Evolutionary conservation across 768 basidiomycete genomes (phyloP), one percentile per base, ranked within the genome.

Genomic region (Agaricus subrufescens): DNA sequence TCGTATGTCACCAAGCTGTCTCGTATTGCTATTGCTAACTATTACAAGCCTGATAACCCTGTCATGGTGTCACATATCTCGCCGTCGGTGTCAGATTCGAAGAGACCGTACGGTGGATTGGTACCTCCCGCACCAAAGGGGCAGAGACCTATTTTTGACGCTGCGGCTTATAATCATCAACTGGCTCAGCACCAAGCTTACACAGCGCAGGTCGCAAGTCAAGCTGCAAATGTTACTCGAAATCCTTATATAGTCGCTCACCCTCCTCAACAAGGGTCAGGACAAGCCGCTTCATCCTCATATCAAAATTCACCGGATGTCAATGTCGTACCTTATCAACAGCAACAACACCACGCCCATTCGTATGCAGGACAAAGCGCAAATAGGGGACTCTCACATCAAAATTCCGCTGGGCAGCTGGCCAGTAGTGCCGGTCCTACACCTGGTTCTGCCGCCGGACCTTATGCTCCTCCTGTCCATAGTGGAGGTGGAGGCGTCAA

Each of bases 131-230:
- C 93, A 62, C 86, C 86, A 7, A 91, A 93, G 67, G 87, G 89
- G 10, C 85, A 87, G 23, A 76, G 93, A 46, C 88, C 92, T 5
- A 96, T 89, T 66, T 89, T 89, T 63, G 95, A 98, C 67, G 94
- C 96, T 0, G 92, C 93, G 7, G 75, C 87, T 1, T 99, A 99
- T 74, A 94, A 94, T 61, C 94, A 96, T 59, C 96, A 96, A 64
- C 82, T 96, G 25, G 88, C 87, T 11, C 93, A 95, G 67, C 96
- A 98, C 63, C 96, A 99, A 70, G 87, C 86, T 8, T 94, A 91
- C 65, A 94, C 89, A 4, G 91, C 87, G 10, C 89, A 91, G 65
- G 83, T 82, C 0, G 84, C 84, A 1, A 79, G 84, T 3, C 87
- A 89, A 62, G 86, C 88, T 25, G 83, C 87, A 0, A 84, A 80